phyloP scores from a whole-genome alignment of 257 asterid species.

The Forsythia viridissima region DNA sequence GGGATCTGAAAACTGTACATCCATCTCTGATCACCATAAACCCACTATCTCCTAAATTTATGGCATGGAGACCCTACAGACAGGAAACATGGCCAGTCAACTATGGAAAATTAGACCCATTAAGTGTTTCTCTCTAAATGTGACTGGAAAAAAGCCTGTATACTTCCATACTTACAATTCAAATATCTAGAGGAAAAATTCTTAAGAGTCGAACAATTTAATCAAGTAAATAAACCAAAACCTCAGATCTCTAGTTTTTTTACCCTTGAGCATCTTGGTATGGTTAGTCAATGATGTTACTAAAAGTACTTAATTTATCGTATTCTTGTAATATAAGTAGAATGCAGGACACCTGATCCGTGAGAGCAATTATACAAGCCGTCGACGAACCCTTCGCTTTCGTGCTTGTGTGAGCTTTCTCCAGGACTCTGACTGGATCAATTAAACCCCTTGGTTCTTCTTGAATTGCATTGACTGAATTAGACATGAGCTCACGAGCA shows the following conservation, averaged over 20 bases:
- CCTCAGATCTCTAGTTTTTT: not conserved
- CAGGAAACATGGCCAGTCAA: not conserved
- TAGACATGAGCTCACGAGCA: slow-evolving; percentile 91
- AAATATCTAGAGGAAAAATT: slow-evolving; percentile 3
- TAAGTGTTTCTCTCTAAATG: not conserved
- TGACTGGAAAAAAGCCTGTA: not conserved
- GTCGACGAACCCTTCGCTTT: slow-evolving; percentile 87
- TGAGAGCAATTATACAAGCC: slow-evolving; percentile 92
- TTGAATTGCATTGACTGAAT: slow-evolving; percentile 67
- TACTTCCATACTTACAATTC: not conserved
- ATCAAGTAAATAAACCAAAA: not conserved
- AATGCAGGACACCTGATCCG: slow-evolving; percentile 60
- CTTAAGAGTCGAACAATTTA: not conserved
- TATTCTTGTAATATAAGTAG: not conserved
- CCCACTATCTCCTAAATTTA: slow-evolving; percentile 95
- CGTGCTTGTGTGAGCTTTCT: slow-evolving; percentile 75
- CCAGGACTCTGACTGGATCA: slow-evolving; percentile 86
- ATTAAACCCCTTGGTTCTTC: slow-evolving; percentile 82
- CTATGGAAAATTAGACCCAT: not conserved
- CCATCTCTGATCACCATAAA: slow-evolving; percentile 94
- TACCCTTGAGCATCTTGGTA: not conserved
- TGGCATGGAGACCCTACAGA: slow-evolving; percentile 83
- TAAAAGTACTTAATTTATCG: not conserved
- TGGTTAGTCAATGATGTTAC: not conserved
- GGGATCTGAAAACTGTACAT: slow-evolving; percentile 76